phyloP scores from a whole-genome alignment of 2,329 filamentous ascomycete genomes.

The Hypoxylon sp. region DNA sequence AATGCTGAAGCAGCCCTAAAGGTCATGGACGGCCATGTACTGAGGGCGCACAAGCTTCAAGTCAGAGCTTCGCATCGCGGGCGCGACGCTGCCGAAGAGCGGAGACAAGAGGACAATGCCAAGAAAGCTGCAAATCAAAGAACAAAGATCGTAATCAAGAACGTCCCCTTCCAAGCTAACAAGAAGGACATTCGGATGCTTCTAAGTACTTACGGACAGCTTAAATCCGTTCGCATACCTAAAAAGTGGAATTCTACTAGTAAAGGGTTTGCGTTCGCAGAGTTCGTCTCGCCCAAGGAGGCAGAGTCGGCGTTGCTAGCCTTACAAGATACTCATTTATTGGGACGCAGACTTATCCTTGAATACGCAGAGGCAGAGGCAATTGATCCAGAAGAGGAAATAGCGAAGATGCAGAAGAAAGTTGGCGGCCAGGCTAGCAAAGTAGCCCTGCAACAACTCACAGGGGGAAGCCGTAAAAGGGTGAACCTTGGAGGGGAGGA shows the following conservation, averaged over 20 bases:
- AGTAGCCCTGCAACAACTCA: constrained; percentile 90
- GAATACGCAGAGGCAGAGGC: constrained; percentile 92
- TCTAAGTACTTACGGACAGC: constrained; percentile 90
- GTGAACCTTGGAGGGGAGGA: constrained; percentile 86
- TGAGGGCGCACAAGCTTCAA: constrained; percentile 89
- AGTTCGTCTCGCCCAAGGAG: constrained; percentile 92
- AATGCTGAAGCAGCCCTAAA: constrained; percentile 84
- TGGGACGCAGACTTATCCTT: constrained; percentile 89
- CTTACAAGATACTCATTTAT: constrained; percentile 90
- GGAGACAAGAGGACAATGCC: constrained; percentile 83
- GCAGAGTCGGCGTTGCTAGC: constrained; percentile 92
- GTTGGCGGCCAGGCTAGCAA: constrained; percentile 91
- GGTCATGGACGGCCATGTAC: constrained; percentile 88
- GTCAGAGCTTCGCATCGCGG: constrained; percentile 91
- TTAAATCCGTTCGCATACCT: constrained; percentile 92
- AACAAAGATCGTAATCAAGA: constrained; percentile 98
- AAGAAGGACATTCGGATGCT: constrained; percentile 92
- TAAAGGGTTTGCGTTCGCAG: constrained; percentile 96
- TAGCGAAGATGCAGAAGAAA: constrained; percentile 97
- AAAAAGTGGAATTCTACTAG: constrained; percentile 93
- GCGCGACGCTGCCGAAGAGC: constrained; percentile 88
- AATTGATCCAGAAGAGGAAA: constrained; percentile 93
- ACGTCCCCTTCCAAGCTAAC: constrained; percentile 93
- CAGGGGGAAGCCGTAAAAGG: constrained; percentile 85
- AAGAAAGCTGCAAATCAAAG: constrained; percentile 83